Conservation (phyloP, 306 rosid genomes). For the Lagenaria siceraria region DNA sequence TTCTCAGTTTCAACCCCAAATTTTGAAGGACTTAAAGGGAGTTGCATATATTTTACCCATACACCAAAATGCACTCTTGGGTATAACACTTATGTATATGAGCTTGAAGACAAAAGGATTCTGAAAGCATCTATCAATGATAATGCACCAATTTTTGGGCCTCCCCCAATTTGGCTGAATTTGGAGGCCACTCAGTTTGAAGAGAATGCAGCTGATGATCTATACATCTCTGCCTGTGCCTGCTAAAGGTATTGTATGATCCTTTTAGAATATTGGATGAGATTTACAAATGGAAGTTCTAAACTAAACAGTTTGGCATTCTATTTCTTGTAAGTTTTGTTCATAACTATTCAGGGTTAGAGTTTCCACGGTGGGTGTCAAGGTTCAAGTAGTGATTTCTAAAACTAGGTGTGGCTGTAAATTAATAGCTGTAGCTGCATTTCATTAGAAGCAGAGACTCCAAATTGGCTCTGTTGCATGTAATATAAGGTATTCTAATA, state of each 20-base stretch:
- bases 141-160: conserved; percentile 18
- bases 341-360: neutral
- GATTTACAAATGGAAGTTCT: neutral
- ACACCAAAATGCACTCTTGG: conserved; percentile 4
- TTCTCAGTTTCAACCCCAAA: conserved; percentile 11
- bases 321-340: neutral
- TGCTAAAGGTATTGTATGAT: too few species aligned
- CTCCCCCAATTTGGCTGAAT: conserved; percentile 9
- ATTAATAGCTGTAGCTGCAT: too few species aligned
- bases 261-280: too few species aligned
- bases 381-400: neutral
- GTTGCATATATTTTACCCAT: conserved; percentile 29
- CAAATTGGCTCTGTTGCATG: neutral
- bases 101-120: conserved; percentile 25
- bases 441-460: too few species aligned
- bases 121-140: conserved; percentile 3
- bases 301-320: neutral
- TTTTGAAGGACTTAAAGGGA: conserved; percentile 13
- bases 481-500: neutral
- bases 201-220: neutral
- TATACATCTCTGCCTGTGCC: neutral
- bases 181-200: neutral
- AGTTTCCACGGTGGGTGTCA: too few species aligned
- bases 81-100: conserved; percentile 19
- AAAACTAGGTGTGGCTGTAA: neutral